A percentile compares a stretch with the other conserved stretches of the same genome.
phyloP scores from a whole-genome alignment of 176 grass and related monocot species.

The Eleusine coracana region DNA sequence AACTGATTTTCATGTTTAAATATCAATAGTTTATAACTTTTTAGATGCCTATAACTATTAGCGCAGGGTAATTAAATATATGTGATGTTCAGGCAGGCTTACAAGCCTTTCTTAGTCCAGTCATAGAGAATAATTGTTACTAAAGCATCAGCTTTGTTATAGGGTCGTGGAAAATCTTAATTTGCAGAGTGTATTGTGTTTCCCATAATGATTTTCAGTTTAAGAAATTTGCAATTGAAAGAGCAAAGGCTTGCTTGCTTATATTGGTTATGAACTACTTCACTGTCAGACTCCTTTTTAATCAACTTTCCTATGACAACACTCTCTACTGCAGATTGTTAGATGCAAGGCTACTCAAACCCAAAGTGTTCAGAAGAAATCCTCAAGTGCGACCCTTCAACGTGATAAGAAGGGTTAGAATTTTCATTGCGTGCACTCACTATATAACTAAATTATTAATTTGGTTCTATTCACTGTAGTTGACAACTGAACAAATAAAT shows the following conservation, averaged over 20 bases:
- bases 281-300: slow-evolving; percentile 5
- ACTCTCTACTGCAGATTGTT: slow-evolving; percentile 33
- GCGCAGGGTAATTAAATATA: neutral
- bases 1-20: neutral
- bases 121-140: neutral
- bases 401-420: slow-evolving; percentile 57
- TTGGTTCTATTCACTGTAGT: neutral
- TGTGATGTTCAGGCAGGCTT: no score
- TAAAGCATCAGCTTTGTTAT: neutral
- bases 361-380: slow-evolving; percentile 58
- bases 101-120: neutral
- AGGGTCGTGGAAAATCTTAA: neutral
- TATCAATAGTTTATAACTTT: no score
- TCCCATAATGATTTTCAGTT: slow-evolving; percentile 12
- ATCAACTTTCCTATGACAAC: slow-evolving; percentile 9
- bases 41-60: neutral
- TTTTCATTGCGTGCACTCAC: neutral
- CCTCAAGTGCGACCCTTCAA: slow-evolving; percentile 49
- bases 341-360: slow-evolving; percentile 58
- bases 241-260: neutral
- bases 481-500: neutral
- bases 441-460: neutral
- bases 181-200: neutral
- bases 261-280: neutral
- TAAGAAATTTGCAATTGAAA: neutral